A percentile compares a stretch with the other conserved stretches of the same genome.
These are phyloP conservation scores for Akanthomyces muscarius DNA, from an alignment of 2,329 filamentous ascomycete species.

Conservation along the genomic window DNA sequence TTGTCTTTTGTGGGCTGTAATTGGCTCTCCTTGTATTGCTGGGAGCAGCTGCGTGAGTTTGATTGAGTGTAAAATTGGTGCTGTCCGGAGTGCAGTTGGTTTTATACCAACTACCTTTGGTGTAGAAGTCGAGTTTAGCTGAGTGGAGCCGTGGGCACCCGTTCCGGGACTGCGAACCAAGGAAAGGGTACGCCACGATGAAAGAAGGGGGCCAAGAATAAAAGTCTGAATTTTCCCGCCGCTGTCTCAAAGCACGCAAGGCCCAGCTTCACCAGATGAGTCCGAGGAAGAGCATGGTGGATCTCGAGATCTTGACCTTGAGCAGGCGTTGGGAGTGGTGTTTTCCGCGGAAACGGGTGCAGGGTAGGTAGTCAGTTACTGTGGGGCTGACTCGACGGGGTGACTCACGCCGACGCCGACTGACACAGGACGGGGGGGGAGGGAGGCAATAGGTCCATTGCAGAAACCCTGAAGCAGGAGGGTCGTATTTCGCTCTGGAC, in stretches of 20 bases:
- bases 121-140: neutral
- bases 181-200: neutral
- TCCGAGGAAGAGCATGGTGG: neutral
- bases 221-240: neutral
- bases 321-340: neutral
- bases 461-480: neutral
- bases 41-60: neutral
- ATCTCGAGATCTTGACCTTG: neutral
- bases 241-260: neutral
- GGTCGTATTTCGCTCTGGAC: too few species aligned
- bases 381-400: neutral
- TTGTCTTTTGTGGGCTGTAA: neutral
- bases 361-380: neutral
- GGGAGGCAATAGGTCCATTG: neutral
- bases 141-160: neutral
- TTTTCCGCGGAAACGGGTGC: neutral
- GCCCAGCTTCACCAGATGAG: too few species aligned
- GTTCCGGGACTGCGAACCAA: neutral
- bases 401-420: slow-evolving; percentile 22
- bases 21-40: neutral
- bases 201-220: neutral
- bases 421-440: neutral
- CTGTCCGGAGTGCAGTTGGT: neutral
- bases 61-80: neutral
- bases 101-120: neutral